phyloP scores from a whole-genome alignment of 75 land plant genomes.

The Pinus albicaulis region DNA sequence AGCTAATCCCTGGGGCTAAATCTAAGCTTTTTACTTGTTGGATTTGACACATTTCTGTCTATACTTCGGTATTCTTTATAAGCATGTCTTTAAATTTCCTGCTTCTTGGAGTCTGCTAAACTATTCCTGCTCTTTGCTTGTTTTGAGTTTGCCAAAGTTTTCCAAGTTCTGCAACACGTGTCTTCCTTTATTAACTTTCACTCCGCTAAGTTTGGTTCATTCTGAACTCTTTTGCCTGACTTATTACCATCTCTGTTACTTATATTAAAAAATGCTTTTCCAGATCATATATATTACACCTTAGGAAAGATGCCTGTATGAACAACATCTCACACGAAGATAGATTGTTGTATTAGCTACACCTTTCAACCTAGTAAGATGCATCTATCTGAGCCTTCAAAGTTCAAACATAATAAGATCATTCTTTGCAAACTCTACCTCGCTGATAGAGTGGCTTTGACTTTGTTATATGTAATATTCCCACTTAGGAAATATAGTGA shows the following conservation, averaged over 20 bases:
- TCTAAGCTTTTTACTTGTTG: background rate
- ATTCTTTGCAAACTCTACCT: no score
- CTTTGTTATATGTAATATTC: no score
- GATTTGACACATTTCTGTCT: background rate
- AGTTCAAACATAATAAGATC: background rate
- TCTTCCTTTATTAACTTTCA: background rate
- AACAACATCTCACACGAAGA: background rate
- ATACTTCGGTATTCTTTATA: background rate
- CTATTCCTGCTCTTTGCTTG: background rate
- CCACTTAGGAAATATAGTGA: no score
- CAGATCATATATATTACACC: background rate
- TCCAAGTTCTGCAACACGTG: background rate
- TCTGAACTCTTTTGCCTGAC: background rate
- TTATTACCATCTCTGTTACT: no score
- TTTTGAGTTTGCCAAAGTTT: background rate
- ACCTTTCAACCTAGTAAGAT: background rate
- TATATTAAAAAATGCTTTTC: no score
- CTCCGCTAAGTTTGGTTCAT: background rate
- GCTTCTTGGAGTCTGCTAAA: background rate
- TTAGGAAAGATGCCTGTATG: background rate
- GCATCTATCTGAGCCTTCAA: background rate
- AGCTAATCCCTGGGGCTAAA: background rate
- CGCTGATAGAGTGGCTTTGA: no score
- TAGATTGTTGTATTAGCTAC: background rate
- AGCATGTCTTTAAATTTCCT: background rate